Evolutionary conservation across 2,329 filamentous ascomycete genomes (phyloP).

Genomic region (Neofusicoccum laricinum): DNA sequence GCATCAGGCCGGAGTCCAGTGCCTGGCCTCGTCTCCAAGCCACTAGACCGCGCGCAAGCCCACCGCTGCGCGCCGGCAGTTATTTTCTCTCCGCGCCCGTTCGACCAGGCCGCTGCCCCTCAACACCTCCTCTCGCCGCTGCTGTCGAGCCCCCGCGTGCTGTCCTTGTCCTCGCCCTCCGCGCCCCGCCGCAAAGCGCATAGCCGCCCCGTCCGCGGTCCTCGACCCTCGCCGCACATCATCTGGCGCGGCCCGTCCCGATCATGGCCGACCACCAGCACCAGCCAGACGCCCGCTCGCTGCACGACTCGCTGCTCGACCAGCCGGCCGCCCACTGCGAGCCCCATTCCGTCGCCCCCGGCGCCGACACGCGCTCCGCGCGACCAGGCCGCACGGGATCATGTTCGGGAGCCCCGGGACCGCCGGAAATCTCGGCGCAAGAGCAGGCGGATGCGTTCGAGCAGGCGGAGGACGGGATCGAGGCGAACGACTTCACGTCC

Average conservation of each 20-base stretch:
- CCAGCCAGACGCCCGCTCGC: not conserved
- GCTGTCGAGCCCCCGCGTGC: not conserved
- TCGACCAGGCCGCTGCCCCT: not conserved
- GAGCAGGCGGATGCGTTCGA: conserved; percentile 18
- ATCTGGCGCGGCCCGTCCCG: not conserved
- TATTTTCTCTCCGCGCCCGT: conserved; percentile 1
- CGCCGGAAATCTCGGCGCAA: not conserved
- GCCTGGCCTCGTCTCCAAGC: not conserved
- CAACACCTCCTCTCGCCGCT: not conserved
- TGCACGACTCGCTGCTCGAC: conserved; percentile 11
- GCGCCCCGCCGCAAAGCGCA: not conserved
- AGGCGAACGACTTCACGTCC: conserved; percentile 20
- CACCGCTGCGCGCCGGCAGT: not conserved
- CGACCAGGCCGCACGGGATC: not conserved
- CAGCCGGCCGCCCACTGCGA: not conserved
- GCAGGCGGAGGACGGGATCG: conserved; percentile 19
- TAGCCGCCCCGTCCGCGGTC: not conserved
- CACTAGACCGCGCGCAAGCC: not conserved
- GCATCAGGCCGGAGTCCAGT: too few species aligned
- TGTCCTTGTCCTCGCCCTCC: not conserved
- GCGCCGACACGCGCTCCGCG: not conserved
- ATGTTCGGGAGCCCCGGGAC: not conserved
- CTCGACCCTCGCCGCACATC: not conserved
- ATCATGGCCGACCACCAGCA: not conserved
- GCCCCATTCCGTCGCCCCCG: not conserved